A percentile compares a stretch with the other conserved stretches of the same genome.
Evolutionary conservation across 345 rosid genomes (phyloP).

Genomic region (Bruguiera gymnorhiza): DNA sequence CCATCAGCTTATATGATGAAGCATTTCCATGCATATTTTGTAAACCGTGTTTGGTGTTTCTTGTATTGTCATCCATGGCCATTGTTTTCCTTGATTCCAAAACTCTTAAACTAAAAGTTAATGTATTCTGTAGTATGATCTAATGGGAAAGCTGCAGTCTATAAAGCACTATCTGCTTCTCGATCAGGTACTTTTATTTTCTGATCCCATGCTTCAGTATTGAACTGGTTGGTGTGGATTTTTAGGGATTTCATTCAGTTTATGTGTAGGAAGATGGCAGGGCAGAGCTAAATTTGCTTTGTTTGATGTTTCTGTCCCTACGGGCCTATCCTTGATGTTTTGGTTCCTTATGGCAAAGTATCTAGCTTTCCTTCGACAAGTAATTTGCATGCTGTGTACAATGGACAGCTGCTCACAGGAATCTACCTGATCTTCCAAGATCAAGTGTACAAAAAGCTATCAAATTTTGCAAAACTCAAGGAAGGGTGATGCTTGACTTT

Average conservation of each 20-base stretch:
- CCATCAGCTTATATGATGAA: conserved; percentile 2
- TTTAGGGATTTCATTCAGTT: neutral
- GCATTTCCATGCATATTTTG: neutral
- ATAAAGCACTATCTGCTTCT: conserved; percentile 97
- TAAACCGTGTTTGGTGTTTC: neutral
- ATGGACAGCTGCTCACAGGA: neutral
- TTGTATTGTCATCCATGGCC: neutral
- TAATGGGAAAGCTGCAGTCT: conserved; percentile 81
- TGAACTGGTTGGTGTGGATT: neutral
- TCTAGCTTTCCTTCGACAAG: too few species aligned
- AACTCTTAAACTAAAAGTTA: conserved; percentile 17
- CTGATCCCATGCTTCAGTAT: neutral
- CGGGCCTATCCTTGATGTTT: too few species aligned
- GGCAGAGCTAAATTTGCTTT: too few species aligned
- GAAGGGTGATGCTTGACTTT: neutral
- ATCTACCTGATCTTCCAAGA: conserved; percentile 9
- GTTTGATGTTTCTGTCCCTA: too few species aligned
- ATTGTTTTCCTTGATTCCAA: conserved; percentile 2
- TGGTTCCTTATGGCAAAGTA: too few species aligned
- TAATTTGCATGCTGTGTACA: too few species aligned
- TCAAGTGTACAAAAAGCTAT: neutral
- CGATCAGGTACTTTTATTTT: conserved; percentile 69
- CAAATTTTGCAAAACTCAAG: neutral
- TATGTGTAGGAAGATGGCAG: too few species aligned
- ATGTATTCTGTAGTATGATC: conserved; percentile 62